Evolutionary conservation across 2,329 filamentous ascomycete genomes (phyloP).

Genomic region (Neoarthrinium moseri): DNA sequence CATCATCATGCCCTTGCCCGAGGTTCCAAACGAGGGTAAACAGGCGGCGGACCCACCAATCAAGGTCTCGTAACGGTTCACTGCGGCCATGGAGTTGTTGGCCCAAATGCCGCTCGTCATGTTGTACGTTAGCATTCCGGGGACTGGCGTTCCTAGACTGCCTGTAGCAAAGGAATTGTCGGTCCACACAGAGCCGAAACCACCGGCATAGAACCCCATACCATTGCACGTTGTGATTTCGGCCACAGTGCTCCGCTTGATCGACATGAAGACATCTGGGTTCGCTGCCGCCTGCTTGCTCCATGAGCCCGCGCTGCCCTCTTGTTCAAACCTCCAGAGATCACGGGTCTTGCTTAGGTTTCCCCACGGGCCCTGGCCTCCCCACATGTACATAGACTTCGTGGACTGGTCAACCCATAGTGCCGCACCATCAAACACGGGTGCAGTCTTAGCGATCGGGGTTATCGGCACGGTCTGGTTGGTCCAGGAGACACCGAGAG

Average conservation of each 20-base stretch:
- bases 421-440: slow-evolving; percentile 3
- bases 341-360: slow-evolving; percentile 3
- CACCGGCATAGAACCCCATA: slow-evolving; percentile 7
- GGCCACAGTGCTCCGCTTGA: slow-evolving; percentile 3
- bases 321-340: slow-evolving; percentile 6
- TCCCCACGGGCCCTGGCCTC: slow-evolving; percentile 4
- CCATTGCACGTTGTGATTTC: slow-evolving; percentile 5
- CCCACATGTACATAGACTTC: slow-evolving; percentile 10
- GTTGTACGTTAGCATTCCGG: slow-evolving; percentile 11
- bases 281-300: slow-evolving; percentile 3
- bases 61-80: slow-evolving; percentile 7
- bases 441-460: slow-evolving; percentile 6
- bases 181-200: slow-evolving; percentile 2
- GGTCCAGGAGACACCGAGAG: slow-evolving; percentile 8
- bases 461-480: slow-evolving; percentile 8
- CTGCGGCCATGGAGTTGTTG: slow-evolving; percentile 6
- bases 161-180: neutral
- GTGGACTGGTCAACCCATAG: slow-evolving; percentile 4
- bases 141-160: neutral
- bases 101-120: slow-evolving; percentile 8
- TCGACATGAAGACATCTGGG: slow-evolving; percentile 6
- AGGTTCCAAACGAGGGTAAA: slow-evolving; percentile 7
- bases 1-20: neutral
- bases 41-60: slow-evolving; percentile 3
- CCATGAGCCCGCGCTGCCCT: neutral